These are phyloP conservation scores for Phoma sp. DNA, from an alignment of 2,329 filamentous ascomycete species.

Conservation along the genomic window DNA sequence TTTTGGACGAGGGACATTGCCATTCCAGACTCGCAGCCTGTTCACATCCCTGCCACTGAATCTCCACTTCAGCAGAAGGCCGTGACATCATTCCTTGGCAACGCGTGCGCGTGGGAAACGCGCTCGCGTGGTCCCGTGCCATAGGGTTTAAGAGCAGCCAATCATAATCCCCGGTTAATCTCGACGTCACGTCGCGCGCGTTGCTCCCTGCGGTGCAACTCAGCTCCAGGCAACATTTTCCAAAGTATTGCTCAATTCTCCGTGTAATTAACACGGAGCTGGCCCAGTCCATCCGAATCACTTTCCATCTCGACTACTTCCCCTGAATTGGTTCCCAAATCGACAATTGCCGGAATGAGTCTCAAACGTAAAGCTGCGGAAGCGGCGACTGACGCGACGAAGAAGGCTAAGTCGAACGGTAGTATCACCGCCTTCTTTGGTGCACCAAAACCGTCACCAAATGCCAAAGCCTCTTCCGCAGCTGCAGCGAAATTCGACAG, in stretches of 20 bases:
- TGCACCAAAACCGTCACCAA: slow-evolving; percentile 58
- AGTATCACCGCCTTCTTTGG: slow-evolving; percentile 92
- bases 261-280: not conserved
- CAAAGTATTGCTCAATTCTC: not conserved
- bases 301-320: not conserved
- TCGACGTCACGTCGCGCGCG: slow-evolving; percentile 21
- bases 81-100: slow-evolving; percentile 31
- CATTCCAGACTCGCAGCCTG: slow-evolving; percentile 23
- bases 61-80: not conserved
- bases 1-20: slow-evolving; percentile 1
- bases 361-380: slow-evolving; percentile 61
- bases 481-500: slow-evolving; percentile 74
- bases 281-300: not conserved
- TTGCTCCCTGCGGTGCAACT: slow-evolving; percentile 9
- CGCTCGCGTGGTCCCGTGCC: slow-evolving; percentile 22
- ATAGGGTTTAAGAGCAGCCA: slow-evolving; percentile 22
- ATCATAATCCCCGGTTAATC: slow-evolving; percentile 16
- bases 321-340: not conserved
- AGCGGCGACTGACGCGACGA: slow-evolving; percentile 53
- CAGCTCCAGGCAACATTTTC: not conserved
- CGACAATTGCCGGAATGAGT: slow-evolving; percentile 47
- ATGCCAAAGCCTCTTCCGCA: slow-evolving; percentile 23
- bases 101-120: slow-evolving; percentile 6
- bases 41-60: slow-evolving; percentile 22
- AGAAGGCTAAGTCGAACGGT: slow-evolving; percentile 66